phyloP scores from a whole-genome alignment of 495 filamentous ascomycete species.

The Terfezia claveryi region DNA sequence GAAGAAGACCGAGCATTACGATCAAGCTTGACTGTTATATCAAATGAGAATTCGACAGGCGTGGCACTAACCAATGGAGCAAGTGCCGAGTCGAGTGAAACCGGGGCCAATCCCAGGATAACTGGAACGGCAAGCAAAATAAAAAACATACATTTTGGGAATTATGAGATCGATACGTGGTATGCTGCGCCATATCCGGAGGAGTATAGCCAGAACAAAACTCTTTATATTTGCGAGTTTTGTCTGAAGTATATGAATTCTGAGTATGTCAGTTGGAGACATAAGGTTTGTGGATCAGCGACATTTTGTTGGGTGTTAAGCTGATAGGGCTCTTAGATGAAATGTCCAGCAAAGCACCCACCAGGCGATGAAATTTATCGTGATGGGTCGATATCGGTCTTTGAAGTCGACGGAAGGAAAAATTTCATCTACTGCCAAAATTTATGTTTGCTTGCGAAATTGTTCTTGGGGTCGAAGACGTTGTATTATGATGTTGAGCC shows the following conservation, averaged over 20 bases:
- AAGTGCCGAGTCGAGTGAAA: constrained; percentile 1
- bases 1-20: constrained; percentile 66
- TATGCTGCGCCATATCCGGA: constrained; percentile 98
- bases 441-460: constrained; percentile 80
- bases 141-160: constrained; percentile 94
- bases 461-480: constrained; percentile 92
- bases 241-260: constrained; percentile 99
- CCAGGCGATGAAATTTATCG: constrained; percentile 96
- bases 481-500: constrained; percentile 97
- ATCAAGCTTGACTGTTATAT: not conserved
- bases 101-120: constrained; percentile 32
- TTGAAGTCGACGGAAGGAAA: constrained; percentile 91
- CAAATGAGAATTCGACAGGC: constrained; percentile 1
- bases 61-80: constrained; percentile 4
- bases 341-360: constrained; percentile 88
- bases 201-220: constrained; percentile 85
- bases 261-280: constrained; percentile 89
- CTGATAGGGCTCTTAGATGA: constrained; percentile 23
- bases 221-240: constrained; percentile 96
- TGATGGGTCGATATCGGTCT: constrained; percentile 80
- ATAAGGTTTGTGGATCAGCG: constrained; percentile 40
- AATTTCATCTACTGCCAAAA: constrained; percentile 97
- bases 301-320: not conserved
- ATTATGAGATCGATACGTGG: constrained; percentile 96
- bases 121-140: constrained; percentile 84